Conservation (phyloP, 495 filamentous ascomycete genomes). For the Hypoxylon intermedium region DNA sequence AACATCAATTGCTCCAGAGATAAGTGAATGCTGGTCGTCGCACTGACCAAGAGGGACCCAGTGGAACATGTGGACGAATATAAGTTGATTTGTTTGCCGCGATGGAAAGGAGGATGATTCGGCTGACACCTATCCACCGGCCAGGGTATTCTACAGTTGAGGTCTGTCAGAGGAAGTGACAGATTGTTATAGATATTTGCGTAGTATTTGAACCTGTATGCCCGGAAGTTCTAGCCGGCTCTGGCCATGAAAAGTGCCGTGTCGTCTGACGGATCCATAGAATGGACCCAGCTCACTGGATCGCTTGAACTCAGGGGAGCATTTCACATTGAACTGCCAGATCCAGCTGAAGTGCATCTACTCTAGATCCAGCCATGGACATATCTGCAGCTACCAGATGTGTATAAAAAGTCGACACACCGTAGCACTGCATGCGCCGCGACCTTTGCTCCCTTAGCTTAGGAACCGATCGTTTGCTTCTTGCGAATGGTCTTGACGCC, state of each 20-base stretch:
- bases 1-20: slow-evolving; percentile 15
- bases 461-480: background rate
- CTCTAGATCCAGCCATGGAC: slow-evolving; percentile 31
- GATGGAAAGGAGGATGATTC: background rate
- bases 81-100: background rate
- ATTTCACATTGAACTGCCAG: slow-evolving; percentile 19
- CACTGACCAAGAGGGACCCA: slow-evolving; percentile 1
- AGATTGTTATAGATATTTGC: background rate
- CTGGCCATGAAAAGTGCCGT: slow-evolving; percentile 9
- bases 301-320: slow-evolving; percentile 10
- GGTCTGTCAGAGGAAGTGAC: background rate
- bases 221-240: slow-evolving; percentile 6
- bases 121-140: slow-evolving; percentile 1
- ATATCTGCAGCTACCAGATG: slow-evolving; percentile 3
- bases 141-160: background rate
- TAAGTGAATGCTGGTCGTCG: background rate
- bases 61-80: slow-evolving; percentile 1
- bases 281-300: slow-evolving; percentile 13
- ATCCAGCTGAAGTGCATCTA: slow-evolving; percentile 25
- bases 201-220: background rate
- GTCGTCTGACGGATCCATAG: slow-evolving; percentile 10
- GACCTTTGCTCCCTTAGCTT: background rate
- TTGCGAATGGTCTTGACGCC: background rate
- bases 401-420: slow-evolving; percentile 2
- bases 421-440: slow-evolving; percentile 11